Evolutionary conservation across 225 moss, liverwort and hornwort genomes (phyloP).

Genomic region (Pleurozium schreberi): DNA sequence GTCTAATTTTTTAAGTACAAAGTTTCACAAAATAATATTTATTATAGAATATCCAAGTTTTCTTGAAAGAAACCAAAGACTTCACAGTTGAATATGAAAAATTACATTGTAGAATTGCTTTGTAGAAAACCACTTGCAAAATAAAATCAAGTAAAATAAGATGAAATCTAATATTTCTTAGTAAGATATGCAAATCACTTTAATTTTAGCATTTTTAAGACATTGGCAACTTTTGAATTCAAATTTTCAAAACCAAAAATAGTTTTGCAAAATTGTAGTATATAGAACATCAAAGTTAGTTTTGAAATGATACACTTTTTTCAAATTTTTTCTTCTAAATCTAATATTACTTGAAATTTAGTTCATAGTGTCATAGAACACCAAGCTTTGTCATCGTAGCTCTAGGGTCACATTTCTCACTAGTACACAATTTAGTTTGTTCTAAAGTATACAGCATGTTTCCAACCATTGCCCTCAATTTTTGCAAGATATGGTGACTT

Average conservation of each 20-base stretch:
- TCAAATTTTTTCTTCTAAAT: background rate
- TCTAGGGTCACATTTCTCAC: background rate
- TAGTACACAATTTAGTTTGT: background rate
- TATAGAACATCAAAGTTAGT: background rate
- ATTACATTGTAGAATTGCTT: background rate
- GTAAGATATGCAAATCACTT: background rate
- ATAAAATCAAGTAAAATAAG: background rate
- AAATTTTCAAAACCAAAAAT: background rate
- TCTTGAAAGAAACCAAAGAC: background rate
- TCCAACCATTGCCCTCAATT: too few relatives aligned
- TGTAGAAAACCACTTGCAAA: background rate
- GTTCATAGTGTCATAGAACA: background rate
- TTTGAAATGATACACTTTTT: background rate
- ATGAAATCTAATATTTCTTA: background rate
- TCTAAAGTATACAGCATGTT: background rate
- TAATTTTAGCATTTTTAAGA: background rate
- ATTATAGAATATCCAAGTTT: background rate
- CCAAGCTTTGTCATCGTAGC: background rate
- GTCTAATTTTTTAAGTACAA: background rate
- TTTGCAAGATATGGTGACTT: too few relatives aligned
- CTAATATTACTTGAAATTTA: background rate
- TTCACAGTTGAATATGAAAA: background rate
- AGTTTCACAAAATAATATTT: accelerated
- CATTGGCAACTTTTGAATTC: background rate
- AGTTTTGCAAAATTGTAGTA: background rate